These are phyloP conservation scores for Iris pallida DNA, from an alignment of 116 monocot genomes.

Conservation along the genomic window DNA sequence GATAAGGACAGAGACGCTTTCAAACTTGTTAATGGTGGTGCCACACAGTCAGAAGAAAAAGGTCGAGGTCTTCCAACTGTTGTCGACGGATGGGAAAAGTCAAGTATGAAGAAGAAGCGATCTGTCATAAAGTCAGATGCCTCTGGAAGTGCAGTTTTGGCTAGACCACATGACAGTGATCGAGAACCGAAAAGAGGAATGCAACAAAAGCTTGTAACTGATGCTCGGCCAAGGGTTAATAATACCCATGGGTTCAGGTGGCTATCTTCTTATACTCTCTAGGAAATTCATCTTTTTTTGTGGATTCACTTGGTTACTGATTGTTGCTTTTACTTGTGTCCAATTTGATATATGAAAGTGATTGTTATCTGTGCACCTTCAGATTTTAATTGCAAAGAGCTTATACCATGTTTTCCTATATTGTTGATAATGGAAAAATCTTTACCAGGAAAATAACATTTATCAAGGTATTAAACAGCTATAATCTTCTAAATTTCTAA, in stretches of 20 bases:
- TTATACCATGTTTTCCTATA: neutral
- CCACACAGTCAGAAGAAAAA: constrained; percentile 39
- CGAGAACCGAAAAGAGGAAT: constrained; percentile 49
- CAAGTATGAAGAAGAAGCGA: constrained; percentile 30
- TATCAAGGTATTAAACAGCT: no score
- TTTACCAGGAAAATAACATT: neutral
- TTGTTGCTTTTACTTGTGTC: no score
- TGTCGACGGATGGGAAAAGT: constrained; percentile 47
- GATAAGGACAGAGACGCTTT: constrained; percentile 46
- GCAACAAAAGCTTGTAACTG: constrained; percentile 42
- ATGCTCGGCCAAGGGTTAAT: constrained; percentile 33
- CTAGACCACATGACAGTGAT: constrained; percentile 32
- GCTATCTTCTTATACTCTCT: neutral
- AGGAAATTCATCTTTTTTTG: no score
- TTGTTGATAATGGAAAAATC: neutral
- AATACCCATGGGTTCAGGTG: constrained; percentile 43
- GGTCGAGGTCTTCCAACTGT: constrained; percentile 9
- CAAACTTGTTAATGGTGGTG: constrained; percentile 29
- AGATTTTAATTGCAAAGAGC: neutral
- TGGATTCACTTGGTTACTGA: neutral
- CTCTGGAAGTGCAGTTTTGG: constrained; percentile 1
- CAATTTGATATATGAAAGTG: neutral
- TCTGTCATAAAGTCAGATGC: constrained; percentile 49
- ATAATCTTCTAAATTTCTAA: no score
- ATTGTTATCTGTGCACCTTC: neutral